These are phyloP conservation scores for Prunus campanulata DNA, from an alignment of 306 rosid species.

Conservation along the genomic window DNA sequence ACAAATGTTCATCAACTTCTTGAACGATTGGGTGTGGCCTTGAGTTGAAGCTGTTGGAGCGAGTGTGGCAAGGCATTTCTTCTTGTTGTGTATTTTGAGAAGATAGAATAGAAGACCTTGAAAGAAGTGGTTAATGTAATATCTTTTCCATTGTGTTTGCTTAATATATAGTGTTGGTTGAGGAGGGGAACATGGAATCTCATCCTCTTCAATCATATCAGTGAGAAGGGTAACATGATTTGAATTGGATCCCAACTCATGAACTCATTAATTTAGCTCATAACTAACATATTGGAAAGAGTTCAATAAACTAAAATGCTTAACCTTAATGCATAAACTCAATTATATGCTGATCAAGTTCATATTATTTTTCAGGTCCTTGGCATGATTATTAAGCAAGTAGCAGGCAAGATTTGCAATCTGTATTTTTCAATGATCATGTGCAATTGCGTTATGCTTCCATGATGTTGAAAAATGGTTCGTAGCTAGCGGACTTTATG, in stretches of 20 bases:
- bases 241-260: constrained; percentile 14
- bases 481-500: too few relatives aligned
- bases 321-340: background rate
- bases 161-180: background rate
- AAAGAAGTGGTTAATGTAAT: background rate
- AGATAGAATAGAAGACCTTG: background rate
- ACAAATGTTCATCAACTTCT: too few relatives aligned
- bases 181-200: constrained; percentile 35
- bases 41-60: too few relatives aligned
- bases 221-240: constrained; percentile 11
- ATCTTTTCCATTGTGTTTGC: background rate
- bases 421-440: background rate
- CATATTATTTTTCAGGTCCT: background rate
- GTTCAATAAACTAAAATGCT: too few relatives aligned
- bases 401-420: background rate
- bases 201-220: constrained; percentile 7
- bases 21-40: too few relatives aligned
- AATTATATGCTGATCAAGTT: background rate
- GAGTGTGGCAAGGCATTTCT: background rate
- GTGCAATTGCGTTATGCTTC: too few relatives aligned
- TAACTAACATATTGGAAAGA: constrained; percentile 7
- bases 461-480: too few relatives aligned
- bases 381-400: background rate
- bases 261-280: too few relatives aligned
- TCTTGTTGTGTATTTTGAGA: background rate